Base-by-base conservation (phyloP, 2,329 filamentous ascomycete species). In the Ceratocystis ficicola region DNA sequence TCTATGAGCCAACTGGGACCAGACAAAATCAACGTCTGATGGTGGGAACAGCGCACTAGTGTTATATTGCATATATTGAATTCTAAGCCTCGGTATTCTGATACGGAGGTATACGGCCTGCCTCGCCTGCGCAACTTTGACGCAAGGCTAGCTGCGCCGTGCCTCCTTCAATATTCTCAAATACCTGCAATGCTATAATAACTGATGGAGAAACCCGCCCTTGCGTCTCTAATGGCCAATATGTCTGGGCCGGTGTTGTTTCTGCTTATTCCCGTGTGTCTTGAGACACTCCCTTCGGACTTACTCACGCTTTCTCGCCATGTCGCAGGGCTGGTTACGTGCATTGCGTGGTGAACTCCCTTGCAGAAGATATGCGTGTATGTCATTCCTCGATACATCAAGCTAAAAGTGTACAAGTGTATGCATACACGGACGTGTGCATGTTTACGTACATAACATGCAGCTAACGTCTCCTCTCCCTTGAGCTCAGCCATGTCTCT, bases 271-370 rank as follows among this genome's bases (percentile, higher is more conserved):
- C 4, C 32, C 1, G 10, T 15, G 28, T 32, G 28, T 32, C 52
- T 32, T 59, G 52, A 59, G 52, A 59, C 52, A 22, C 52, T 59
- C 52, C 52, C 52, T 59, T 59, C 32, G 52, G 46, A 17, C 52
- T 17, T 59, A 20, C 17, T 30, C 22, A 28, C 50, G 22, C 52
- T 57, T 57, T 25, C 28, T 59, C 17, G 52, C 52, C 30, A 30
- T 59, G 25, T 59, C 52, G 52, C 52, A 15, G 5, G 28, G 48
- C 25, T 6, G 22, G 20, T 20, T 48, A 20, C 44, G n/a, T 46
- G 44, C 44, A 12, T n/a, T 46, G 44, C 1, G 17, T 20, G 20
- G 28, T 32, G 28, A 10, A 7, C 52, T 59, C 52, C 52, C 52
- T 59, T 59, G 52, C 52, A 59, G 52, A 10, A 30, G 15, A 17